Evolutionary conservation across 257 asterid species (phyloP), one percentile per base, ranked within the genome.

Genomic region (Eucommia ulmoides): DNA sequence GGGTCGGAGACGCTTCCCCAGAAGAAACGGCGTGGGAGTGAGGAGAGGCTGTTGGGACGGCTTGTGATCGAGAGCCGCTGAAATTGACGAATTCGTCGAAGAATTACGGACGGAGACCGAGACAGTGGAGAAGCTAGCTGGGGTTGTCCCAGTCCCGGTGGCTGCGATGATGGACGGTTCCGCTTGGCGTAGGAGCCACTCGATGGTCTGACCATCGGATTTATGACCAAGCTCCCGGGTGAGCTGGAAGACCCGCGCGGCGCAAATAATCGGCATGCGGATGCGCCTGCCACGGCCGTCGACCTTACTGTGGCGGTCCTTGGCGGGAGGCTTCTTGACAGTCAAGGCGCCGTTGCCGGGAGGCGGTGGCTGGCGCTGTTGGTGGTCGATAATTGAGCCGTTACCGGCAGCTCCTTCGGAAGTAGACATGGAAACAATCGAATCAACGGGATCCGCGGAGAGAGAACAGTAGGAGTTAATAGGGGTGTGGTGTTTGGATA

Each of bases 111-210:
- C 62, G 12, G 80, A 62, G 17, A 65, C 23, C 20, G 78, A 69
- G 1, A 69, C 59, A n/a, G 74, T 74, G 57, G 98, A 89, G 77
- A 89, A 89, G 8, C 77, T 69, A 1, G 97, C 93, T 0, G 97
- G 97, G 1, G 93, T 88, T 1, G 93, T 88, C 15, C 97, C 95
- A 16, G 94, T 84, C 11, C 97, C 97, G 19, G 97, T 89, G 41
- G 97, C 96, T 0, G 96, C 96, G 21, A 84, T 82, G 45, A 89
- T 89, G 8, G 97, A 89, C 1, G 96, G 97, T 74, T 89, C 97
- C 1, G 97, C 97, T 59, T 88, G 97, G 3, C 96, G 84, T 41
- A 88, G 94, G 17, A 88, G 89, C 97, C 96, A 88, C 72, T 88
- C 97, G 1, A 88, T 88, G 22, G 97, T 88, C 70, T 82, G 96